phyloP scores from a whole-genome alignment of 1,139 yeast genomes.

The Zygosaccharomyces sapae region DNA sequence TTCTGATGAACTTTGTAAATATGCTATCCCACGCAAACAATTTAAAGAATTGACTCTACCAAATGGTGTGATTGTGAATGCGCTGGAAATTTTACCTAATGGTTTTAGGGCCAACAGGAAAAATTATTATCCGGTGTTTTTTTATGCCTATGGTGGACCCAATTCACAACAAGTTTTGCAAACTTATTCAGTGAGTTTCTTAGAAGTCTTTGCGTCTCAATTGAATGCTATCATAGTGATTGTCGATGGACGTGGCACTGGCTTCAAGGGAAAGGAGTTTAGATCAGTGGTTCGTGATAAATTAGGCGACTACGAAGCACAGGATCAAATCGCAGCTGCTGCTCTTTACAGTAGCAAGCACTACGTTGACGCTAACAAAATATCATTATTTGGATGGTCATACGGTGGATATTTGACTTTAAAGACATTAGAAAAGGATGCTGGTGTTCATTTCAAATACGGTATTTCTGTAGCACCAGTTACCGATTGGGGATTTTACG shows the following conservation, averaged over 20 bases:
- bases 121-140: constrained; percentile 60
- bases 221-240: constrained; percentile 70
- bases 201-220: constrained; percentile 64
- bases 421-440: constrained; percentile 66
- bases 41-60: constrained; percentile 50
- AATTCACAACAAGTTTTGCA: constrained; percentile 66
- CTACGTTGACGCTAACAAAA: constrained; percentile 54
- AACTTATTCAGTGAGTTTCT: constrained; percentile 51
- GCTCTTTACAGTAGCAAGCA: constrained; percentile 49
- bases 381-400: constrained; percentile 83
- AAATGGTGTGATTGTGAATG: constrained; percentile 46
- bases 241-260: constrained; percentile 82
- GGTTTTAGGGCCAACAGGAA: constrained; percentile 48
- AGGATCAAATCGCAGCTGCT: constrained; percentile 69
- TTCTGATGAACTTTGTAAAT: constrained; percentile 39
- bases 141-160: constrained; percentile 80
- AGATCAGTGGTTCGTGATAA: constrained; percentile 63
- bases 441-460: constrained; percentile 57
- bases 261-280: constrained; percentile 56
- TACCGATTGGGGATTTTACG: constrained; percentile 76
- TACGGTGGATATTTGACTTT: constrained; percentile 77
- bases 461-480: constrained; percentile 86
- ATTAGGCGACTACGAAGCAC: constrained; percentile 63
- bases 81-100: constrained; percentile 61
- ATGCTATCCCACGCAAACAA: constrained; percentile 46